phyloP scores from a whole-genome alignment of 2,329 filamentous ascomycete species.

The Penicillium expansum region DNA sequence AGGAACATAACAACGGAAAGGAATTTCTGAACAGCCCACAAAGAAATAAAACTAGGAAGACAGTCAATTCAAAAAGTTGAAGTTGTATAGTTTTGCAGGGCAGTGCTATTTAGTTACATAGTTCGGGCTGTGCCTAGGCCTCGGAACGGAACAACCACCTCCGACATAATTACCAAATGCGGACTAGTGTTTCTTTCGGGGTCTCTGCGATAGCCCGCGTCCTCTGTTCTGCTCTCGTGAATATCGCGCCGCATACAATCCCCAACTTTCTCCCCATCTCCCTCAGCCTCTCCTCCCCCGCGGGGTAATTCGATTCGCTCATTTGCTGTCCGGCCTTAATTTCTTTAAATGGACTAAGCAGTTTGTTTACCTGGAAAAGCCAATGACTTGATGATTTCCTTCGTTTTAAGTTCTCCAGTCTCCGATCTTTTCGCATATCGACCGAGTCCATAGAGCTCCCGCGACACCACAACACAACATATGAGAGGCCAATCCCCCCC shows the following conservation, averaged over 20 bases:
- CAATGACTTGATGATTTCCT: slow-evolving; percentile 35
- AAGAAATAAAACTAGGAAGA: background rate
- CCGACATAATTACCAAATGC: slow-evolving; percentile 27
- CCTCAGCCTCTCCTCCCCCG: slow-evolving; percentile 17
- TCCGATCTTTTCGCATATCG: slow-evolving; percentile 29
- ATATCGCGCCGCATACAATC: slow-evolving; percentile 32
- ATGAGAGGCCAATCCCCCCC: slow-evolving; percentile 27
- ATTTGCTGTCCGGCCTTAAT: slow-evolving; percentile 15
- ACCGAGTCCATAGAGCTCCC: slow-evolving; percentile 24
- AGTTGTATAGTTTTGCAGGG: background rate
- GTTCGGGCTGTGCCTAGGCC: too few relatives aligned
- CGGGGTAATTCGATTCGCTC: slow-evolving; percentile 16
- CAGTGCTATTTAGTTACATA: too few relatives aligned
- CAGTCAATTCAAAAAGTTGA: background rate
- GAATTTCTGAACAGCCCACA: too few relatives aligned
- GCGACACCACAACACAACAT: slow-evolving; percentile 27
- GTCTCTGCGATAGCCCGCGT: slow-evolving; percentile 42
- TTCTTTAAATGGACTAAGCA: slow-evolving; percentile 14
- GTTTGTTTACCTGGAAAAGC: slow-evolving; percentile 14
- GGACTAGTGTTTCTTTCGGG: slow-evolving; percentile 39
- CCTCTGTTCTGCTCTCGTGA: slow-evolving; percentile 28
- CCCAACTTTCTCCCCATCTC: slow-evolving; percentile 20
- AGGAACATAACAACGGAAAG: background rate
- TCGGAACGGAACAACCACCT: slow-evolving; percentile 31
- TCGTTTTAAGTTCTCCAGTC: slow-evolving; percentile 18